Percentiles rank a stretch among this genome's conserved stretches.
phyloP scores from a whole-genome alignment of 352 stramenopile genomes.

The Globisporangium okanoganense region DNA sequence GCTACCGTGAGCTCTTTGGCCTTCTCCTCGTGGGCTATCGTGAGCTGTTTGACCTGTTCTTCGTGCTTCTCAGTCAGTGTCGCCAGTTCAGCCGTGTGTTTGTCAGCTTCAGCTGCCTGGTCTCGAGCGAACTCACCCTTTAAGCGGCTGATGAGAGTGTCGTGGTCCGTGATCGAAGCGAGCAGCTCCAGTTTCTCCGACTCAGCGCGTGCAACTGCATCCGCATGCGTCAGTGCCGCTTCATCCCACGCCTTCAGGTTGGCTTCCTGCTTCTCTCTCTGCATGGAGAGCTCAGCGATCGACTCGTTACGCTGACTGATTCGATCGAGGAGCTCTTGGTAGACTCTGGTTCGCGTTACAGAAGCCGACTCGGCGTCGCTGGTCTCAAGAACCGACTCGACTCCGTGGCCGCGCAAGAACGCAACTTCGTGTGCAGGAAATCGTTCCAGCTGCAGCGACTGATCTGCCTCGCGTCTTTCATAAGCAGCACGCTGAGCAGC shows the following conservation, averaged over 20 bases:
- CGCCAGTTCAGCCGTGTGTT: neutral
- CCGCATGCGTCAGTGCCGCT: neutral
- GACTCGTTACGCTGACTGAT: neutral
- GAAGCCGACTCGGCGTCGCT: neutral
- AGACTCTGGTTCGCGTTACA: neutral
- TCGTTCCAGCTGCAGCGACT: constrained; percentile 15
- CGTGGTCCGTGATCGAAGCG: neutral
- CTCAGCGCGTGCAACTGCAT: neutral
- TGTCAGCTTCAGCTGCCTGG: neutral
- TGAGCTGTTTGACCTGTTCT: neutral
- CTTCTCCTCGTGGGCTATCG: neutral
- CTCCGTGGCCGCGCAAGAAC: constrained; percentile 2
- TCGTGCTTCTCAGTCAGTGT: neutral
- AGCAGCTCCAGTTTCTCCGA: neutral
- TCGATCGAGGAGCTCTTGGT: constrained; percentile 8
- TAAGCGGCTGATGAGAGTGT: neutral
- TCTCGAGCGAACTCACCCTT: neutral
- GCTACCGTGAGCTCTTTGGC: neutral
- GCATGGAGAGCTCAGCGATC: neutral
- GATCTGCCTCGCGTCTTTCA: neutral
- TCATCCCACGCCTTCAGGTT: constrained; percentile 12
- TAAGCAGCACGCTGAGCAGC: neutral
- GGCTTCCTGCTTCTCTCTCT: neutral
- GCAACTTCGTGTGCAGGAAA: constrained; percentile 17
- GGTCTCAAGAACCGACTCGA: neutral